Base-by-base conservation (phyloP, 192 early-diverging fungal species). In the Kappamyces sp. region DNA sequence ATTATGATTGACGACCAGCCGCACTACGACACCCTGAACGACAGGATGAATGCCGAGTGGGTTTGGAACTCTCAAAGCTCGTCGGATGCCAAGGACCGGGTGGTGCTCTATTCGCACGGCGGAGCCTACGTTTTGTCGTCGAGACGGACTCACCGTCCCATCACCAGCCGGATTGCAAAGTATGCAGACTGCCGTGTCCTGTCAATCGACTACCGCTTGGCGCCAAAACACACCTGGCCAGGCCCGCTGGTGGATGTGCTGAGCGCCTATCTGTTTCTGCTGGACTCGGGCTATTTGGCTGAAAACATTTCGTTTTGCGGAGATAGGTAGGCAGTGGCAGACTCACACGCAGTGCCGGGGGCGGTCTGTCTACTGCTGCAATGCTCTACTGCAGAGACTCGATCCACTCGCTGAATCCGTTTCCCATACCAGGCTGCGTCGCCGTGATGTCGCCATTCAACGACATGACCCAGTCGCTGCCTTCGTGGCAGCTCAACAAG, bases 401-500 rank as follows among this genome's bases (percentile, higher is more conserved):
- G 6, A 47, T 43, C 38, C 13, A 67, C 80, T 7, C 66, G 82
- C 40, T 73, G 83, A 53, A 59, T 66, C 10, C 62, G 72, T 1
- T 65, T 13, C 74, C 79, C 5, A 36, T 72, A 12, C 74, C 81
- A 9, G 75, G 66, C 5, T 79, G 79, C 1, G 62, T 69, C 0
- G 62, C 78, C 33, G 66, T 63, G 5, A 51, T 76, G 40, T 85
- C 84, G 40, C 84, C 84, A 12, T 86, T 79, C 82, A 36, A 39
- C 32, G 65, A 66, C 43, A 36, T 66, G 15, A 65, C 65, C 12
- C 60, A 65, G 34, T 65, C 62, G 6, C 23, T 53, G 38, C 65
- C 65, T 13, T 47, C 65, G 4, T 66, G 47, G 47, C 42, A 53
- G 32, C 39, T 66, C n/a, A 62, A 66, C 42, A 41, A 54, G 12